Conservation (phyloP, 2,329 filamentous ascomycete genomes). For the Trichoderma gracile region DNA sequence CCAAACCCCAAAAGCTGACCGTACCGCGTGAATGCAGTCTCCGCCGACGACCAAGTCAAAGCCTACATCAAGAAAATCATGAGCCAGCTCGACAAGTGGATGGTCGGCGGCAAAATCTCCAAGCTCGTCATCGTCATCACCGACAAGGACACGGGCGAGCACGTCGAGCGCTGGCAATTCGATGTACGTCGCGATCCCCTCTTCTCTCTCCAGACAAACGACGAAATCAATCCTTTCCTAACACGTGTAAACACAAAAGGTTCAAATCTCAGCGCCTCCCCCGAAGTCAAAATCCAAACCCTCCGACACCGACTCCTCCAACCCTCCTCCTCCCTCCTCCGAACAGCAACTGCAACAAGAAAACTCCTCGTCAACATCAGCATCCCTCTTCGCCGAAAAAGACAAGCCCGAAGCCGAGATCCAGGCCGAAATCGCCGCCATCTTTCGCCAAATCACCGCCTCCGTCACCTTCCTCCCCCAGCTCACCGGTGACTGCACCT, state of each 20-base stretch:
- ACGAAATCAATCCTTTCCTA: neutral
- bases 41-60: slow-evolving; percentile 95
- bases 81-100: slow-evolving; percentile 96
- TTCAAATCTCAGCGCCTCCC: slow-evolving; percentile 33
- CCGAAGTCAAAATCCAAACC: slow-evolving; percentile 45
- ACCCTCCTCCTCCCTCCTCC: neutral
- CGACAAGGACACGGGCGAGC: slow-evolving; percentile 93
- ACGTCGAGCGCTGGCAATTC: slow-evolving; percentile 97
- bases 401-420: slow-evolving; percentile 94
- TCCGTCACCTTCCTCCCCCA: slow-evolving; percentile 96
- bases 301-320: neutral
- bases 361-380: slow-evolving; percentile 51
- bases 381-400: slow-evolving; percentile 34
- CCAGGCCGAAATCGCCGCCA: slow-evolving; percentile 90
- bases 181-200: slow-evolving; percentile 59
- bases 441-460: slow-evolving; percentile 97
- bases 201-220: neutral
- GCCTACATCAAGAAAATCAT: slow-evolving; percentile 99
- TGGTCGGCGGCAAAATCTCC: slow-evolving; percentile 94
- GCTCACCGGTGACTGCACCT: slow-evolving; percentile 86
- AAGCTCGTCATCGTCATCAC: slow-evolving; percentile 97
- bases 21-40: slow-evolving; percentile 55
- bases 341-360: slow-evolving; percentile 56
- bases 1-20: neutral
- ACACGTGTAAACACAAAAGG: slow-evolving; percentile 22